A percentile compares a stretch with the other conserved stretches of the same genome.
phyloP scores from a whole-genome alignment of 345 rosid species.

The Aethionema arabicum region DNA sequence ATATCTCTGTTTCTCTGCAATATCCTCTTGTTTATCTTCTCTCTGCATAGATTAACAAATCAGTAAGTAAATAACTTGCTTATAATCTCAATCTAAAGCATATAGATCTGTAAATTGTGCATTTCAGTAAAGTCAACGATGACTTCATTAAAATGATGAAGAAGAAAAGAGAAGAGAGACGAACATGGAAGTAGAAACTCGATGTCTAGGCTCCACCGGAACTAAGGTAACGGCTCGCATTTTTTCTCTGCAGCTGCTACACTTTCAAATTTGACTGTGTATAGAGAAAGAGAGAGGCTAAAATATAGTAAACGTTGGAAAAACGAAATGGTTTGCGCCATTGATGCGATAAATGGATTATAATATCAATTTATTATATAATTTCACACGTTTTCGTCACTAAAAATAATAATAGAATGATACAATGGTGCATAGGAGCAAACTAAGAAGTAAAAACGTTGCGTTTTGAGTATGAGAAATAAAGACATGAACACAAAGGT shows the following conservation, averaged over 20 bases:
- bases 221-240: constrained; percentile 46
- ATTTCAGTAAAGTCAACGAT: constrained; percentile 24
- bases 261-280: not conserved
- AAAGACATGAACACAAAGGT: too few relatives aligned
- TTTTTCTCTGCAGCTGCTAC: constrained; percentile 1
- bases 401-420: too few relatives aligned
- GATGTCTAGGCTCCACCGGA: constrained; percentile 55
- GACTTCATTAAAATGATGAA: not conserved
- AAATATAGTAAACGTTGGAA: too few relatives aligned
- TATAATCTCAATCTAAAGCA: not conserved
- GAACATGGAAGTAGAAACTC: constrained; percentile 48
- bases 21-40: constrained; percentile 53
- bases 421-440: too few relatives aligned
- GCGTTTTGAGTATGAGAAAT: too few relatives aligned
- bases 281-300: too few relatives aligned
- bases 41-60: constrained; percentile 40
- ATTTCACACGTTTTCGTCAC: too few relatives aligned
- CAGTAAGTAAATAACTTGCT: not conserved
- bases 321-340: too few relatives aligned
- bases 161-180: constrained; percentile 34
- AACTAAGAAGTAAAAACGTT: too few relatives aligned
- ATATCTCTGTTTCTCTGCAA: constrained; percentile 45
- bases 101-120: not conserved
- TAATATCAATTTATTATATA: too few relatives aligned
- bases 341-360: too few relatives aligned